Evolutionary conservation across 108 stramenopile species (phyloP).

Genomic region (Fragilariopsis cylindrus): DNA sequence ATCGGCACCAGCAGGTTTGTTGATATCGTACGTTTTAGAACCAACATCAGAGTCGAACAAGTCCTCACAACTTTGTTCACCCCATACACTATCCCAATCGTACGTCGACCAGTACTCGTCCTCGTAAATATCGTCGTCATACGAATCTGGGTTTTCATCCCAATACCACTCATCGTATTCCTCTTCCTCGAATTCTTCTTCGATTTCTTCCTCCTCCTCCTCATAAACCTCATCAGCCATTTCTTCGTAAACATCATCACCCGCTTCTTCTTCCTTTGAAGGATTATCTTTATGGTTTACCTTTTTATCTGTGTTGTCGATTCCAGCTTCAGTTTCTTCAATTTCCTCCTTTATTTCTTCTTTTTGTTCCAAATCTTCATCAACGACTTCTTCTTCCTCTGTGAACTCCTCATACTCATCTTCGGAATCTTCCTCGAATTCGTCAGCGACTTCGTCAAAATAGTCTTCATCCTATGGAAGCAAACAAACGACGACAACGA

Average conservation of each 20-base stretch:
- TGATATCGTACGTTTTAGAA: slow-evolving; percentile 9
- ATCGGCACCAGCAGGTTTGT: slow-evolving; percentile 33
- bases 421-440: neutral
- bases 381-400: slow-evolving; percentile 18
- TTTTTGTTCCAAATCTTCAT: slow-evolving; percentile 20
- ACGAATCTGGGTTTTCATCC: slow-evolving; percentile 31
- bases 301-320: slow-evolving; percentile 1
- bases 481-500: too few species aligned
- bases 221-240: slow-evolving; percentile 14
- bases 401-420: slow-evolving; percentile 16
- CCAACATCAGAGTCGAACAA: slow-evolving; percentile 43
- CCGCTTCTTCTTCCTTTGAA: neutral
- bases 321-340: slow-evolving; percentile 16
- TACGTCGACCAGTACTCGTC: slow-evolving; percentile 42
- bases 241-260: neutral
- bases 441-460: slow-evolving; percentile 9
- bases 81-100: slow-evolving; percentile 54
- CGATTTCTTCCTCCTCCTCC: slow-evolving; percentile 23
- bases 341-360: slow-evolving; percentile 22
- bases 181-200: slow-evolving; percentile 18
- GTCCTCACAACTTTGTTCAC: slow-evolving; percentile 49
- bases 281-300: neutral
- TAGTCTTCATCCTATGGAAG: slow-evolving; percentile 13
- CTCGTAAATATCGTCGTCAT: slow-evolving; percentile 43
- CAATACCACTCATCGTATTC: slow-evolving; percentile 33